phyloP scores from a whole-genome alignment of 495 filamentous ascomycete genomes.

The Sporormia fimetaria region DNA sequence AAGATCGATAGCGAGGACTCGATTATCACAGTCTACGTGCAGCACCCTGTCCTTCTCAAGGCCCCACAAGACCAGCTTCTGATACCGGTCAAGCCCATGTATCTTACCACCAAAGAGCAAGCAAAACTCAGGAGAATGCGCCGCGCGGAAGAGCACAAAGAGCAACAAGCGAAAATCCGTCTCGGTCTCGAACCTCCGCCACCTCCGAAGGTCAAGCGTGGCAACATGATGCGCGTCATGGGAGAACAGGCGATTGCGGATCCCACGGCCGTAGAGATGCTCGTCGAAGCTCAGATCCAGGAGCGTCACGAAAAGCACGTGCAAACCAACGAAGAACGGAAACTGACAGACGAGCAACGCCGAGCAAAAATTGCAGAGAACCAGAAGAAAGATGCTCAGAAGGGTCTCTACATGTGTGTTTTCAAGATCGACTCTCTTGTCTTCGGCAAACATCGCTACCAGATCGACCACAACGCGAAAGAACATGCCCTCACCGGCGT shows the following conservation, averaged over 20 bases:
- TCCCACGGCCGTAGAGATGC: slow-evolving; percentile 90
- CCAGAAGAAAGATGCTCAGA: slow-evolving; percentile 76
- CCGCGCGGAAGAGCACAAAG: slow-evolving; percentile 83
- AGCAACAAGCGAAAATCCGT: slow-evolving; percentile 89
- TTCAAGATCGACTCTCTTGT: slow-evolving; percentile 81
- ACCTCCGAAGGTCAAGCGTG: slow-evolving; percentile 88
- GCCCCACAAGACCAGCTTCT: slow-evolving; percentile 78
- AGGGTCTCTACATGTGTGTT: slow-evolving; percentile 71
- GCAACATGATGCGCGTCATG: slow-evolving; percentile 93
- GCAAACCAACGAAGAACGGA: slow-evolving; percentile 70
- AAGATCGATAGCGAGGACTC: slow-evolving; percentile 70
- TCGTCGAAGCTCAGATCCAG: slow-evolving; percentile 80
- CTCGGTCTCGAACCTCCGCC: slow-evolving; percentile 81
- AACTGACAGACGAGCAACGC: slow-evolving; percentile 80
- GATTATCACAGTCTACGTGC: slow-evolving; percentile 79
- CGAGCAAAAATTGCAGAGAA: slow-evolving; percentile 74
- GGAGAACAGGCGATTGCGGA: slow-evolving; percentile 96
- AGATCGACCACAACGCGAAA: slow-evolving; percentile 82
- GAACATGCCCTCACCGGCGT: slow-evolving; percentile 75
- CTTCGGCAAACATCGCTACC: slow-evolving; percentile 85
- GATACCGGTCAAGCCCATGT: slow-evolving; percentile 78
- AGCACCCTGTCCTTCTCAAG: slow-evolving; percentile 86
- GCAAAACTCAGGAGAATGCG: slow-evolving; percentile 82
- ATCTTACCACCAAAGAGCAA: slow-evolving; percentile 80
- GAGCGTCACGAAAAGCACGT: slow-evolving; percentile 71